Percentiles rank a stretch among this genome's conserved stretches.
Conservation (phyloP, 1,139 yeast species). For the Zygosaccharomyces pseudobailii region DNA sequence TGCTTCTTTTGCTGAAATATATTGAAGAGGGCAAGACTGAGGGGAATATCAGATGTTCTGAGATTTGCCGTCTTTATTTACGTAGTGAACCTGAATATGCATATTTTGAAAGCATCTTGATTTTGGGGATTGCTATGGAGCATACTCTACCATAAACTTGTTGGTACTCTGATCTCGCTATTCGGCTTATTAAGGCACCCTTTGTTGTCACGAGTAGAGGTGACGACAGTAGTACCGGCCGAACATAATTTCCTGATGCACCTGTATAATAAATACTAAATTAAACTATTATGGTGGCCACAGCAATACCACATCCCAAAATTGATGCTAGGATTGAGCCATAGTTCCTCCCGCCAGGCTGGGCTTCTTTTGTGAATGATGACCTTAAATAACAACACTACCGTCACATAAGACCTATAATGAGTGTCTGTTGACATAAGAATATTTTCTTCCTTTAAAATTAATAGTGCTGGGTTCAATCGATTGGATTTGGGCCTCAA, state of each 20-base stretch:
- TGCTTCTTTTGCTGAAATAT: too few species aligned
- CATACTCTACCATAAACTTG: constrained; percentile 8
- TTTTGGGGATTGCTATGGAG: too few species aligned
- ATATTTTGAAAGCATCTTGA: too few species aligned
- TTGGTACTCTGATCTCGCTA: constrained; percentile 4
- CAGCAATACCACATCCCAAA: constrained; percentile 34
- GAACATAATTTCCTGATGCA: not conserved
- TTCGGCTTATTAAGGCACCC: constrained; percentile 27
- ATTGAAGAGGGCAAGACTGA: too few species aligned
- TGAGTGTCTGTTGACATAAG: constrained; percentile 53
- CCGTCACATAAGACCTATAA: constrained; percentile 43
- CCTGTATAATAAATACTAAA: not conserved
- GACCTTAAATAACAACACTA: constrained; percentile 47
- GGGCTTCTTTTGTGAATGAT: constrained; percentile 46
- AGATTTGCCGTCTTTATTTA: too few species aligned
- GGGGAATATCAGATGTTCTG: too few species aligned
- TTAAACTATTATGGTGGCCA: constrained; percentile 1
- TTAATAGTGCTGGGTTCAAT: constrained; percentile 46
- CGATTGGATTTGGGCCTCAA: constrained; percentile 45
- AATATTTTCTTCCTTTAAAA: constrained; percentile 44
- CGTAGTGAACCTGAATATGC: too few species aligned
- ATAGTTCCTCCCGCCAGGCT: constrained; percentile 61
- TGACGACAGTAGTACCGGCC: constrained; percentile 8
- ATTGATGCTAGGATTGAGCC: constrained; percentile 55
- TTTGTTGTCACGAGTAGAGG: constrained; percentile 44